phyloP scores from a whole-genome alignment of 768 basidiomycete genomes.

The Cystobasidiopsis lactophilus region DNA sequence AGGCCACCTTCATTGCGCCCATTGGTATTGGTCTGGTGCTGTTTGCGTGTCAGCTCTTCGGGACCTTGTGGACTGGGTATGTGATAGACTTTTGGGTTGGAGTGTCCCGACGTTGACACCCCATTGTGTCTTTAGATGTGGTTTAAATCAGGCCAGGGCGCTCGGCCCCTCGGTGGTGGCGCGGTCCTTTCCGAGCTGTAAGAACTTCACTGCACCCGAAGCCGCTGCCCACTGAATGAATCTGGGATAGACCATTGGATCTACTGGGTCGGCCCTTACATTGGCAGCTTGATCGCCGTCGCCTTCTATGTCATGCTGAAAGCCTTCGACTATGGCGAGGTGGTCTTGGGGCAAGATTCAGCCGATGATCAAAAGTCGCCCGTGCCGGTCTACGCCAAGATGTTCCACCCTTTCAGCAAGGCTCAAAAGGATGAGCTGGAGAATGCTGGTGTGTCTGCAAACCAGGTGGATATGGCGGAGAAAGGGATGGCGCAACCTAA shows the following conservation, averaged over 20 bases:
- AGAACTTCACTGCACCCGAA: too few relatives aligned
- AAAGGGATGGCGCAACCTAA: too few relatives aligned
- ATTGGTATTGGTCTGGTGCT: conserved; percentile 25
- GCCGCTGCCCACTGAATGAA: too few relatives aligned
- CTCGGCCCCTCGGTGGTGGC: conserved; percentile 13
- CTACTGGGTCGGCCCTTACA: conserved; percentile 8
- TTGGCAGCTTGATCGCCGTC: conserved; percentile 9
- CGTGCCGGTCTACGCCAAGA: too few relatives aligned
- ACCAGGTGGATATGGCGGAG: too few relatives aligned
- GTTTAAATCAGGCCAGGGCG: conserved; percentile 1
- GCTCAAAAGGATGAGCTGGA: too few relatives aligned
- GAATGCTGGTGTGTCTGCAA: too few relatives aligned
- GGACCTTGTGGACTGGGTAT: conserved; percentile 13
- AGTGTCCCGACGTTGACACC: neutral
- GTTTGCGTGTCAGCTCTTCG: conserved; percentile 15
- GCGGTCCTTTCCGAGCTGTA: neutral
- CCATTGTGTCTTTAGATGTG: neutral
- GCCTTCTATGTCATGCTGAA: conserved; percentile 3
- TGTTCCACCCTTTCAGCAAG: too few relatives aligned
- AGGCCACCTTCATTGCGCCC: conserved; percentile 28
- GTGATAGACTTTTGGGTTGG: neutral
- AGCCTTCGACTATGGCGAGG: conserved; percentile 10
- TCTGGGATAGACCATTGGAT: conserved; percentile 17
- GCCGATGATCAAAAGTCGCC: neutral
- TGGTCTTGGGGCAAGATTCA: conserved; percentile 8